Percentiles rank a stretch among this genome's conserved stretches.
phyloP scores from a whole-genome alignment of 352 stramenopile genomes.

The Pythium vanterpoolii region DNA sequence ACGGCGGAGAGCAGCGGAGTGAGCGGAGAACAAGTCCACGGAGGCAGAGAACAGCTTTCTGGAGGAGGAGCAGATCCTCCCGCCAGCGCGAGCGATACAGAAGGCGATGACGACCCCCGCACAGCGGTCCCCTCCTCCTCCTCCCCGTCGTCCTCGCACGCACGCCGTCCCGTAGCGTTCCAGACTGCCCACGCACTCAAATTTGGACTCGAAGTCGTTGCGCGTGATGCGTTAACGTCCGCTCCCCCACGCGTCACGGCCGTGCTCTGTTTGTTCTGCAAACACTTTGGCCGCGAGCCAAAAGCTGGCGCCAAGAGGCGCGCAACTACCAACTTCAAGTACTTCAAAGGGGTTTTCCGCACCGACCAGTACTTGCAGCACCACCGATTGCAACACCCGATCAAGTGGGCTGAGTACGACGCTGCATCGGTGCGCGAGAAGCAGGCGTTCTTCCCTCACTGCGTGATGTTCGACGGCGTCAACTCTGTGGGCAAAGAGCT shows the following conservation, averaged over 20 bases:
- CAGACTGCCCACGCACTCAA: constrained; percentile 46
- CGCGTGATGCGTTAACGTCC: constrained; percentile 35
- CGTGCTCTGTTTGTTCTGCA: constrained; percentile 62
- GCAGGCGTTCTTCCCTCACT: constrained; percentile 42
- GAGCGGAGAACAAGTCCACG: not conserved
- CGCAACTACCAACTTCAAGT: constrained; percentile 62
- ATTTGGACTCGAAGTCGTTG: constrained; percentile 49
- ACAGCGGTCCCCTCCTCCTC: not conserved
- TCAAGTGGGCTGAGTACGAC: constrained; percentile 48
- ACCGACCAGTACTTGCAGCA: constrained; percentile 76
- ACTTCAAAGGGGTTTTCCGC: constrained; percentile 59
- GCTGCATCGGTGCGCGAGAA: constrained; percentile 39
- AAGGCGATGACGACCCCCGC: not conserved
- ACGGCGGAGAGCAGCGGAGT: not conserved
- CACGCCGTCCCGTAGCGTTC: constrained; percentile 38
- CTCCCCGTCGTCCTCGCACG: not conserved
- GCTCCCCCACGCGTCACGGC: constrained; percentile 41
- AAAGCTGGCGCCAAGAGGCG: constrained; percentile 47
- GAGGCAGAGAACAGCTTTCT: not conserved
- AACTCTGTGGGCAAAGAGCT: no score
- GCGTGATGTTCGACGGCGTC: constrained; percentile 2
- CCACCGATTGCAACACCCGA: constrained; percentile 49
- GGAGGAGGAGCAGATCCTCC: not conserved
- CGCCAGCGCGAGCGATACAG: not conserved
- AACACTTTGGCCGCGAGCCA: constrained; percentile 60